Percentiles rank a stretch among this genome's conserved stretches.
Evolutionary conservation across 2,329 filamentous ascomycete genomes (phyloP).

Genomic region (Fusarium clavum): DNA sequence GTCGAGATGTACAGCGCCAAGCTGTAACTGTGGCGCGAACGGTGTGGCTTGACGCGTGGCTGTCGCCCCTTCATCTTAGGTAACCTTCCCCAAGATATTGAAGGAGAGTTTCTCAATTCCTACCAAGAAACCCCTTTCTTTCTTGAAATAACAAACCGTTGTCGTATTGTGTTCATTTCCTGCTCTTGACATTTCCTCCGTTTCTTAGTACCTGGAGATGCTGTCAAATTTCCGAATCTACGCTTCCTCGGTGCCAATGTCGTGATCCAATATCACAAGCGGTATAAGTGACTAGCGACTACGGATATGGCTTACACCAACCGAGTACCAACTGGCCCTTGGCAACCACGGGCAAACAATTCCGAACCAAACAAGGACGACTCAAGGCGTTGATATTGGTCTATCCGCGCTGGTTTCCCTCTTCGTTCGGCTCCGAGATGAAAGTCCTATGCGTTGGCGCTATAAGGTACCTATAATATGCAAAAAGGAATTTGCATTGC

Average conservation of each 20-base stretch:
- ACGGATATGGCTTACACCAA: constrained; percentile 5
- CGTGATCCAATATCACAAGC: constrained; percentile 9
- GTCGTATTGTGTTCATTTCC: background rate
- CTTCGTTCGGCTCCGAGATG: background rate
- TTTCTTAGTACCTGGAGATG: background rate
- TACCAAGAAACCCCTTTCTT: background rate
- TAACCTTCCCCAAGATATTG: background rate
- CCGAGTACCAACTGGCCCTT: constrained; percentile 5
- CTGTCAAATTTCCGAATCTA: background rate
- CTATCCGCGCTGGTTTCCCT: background rate
- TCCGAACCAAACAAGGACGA: background rate
- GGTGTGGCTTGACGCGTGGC: constrained; percentile 38
- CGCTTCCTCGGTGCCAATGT: background rate
- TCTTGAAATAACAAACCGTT: background rate
- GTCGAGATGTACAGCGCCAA: background rate
- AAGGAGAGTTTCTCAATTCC: background rate
- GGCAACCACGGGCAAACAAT: constrained; percentile 10
- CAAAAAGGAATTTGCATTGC: background rate
- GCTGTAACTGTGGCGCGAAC: constrained; percentile 7
- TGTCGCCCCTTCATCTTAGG: constrained; percentile 21
- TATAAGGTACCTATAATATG: background rate
- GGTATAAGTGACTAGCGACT: constrained; percentile 8
- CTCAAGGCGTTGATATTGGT: background rate
- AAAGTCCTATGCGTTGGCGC: background rate
- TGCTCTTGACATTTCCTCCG: background rate